These are phyloP conservation scores for Acanthamoeba lenticulata DNA, from an alignment of 208 protist species.

Conservation along the genomic window DNA sequence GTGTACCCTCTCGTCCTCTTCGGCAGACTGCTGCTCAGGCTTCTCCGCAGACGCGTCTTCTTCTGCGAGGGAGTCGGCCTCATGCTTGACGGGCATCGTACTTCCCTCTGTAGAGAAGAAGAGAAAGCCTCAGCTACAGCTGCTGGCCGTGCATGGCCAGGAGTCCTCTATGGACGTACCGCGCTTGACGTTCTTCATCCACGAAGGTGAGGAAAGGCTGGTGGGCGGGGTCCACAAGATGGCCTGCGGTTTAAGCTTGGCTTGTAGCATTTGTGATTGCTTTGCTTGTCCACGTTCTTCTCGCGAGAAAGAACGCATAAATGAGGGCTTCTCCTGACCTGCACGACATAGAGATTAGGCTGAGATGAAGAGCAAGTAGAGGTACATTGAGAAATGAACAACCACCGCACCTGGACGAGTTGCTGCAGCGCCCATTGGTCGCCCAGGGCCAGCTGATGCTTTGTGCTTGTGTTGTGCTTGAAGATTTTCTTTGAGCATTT, in stretches of 20 bases:
- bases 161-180: neutral
- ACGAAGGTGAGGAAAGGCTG: neutral
- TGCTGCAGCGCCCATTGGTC: neutral
- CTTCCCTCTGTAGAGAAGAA: neutral
- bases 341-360: too few relatives aligned
- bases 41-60: neutral
- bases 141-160: neutral
- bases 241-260: constrained; percentile 11
- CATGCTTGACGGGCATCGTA: neutral
- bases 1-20: neutral
- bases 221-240: neutral
- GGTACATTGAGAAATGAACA: neutral
- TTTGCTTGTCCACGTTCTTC: constrained; percentile 6
- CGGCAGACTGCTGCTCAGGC: neutral
- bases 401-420: neutral
- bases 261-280: neutral
- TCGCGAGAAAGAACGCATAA: constrained; percentile 37
- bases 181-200: constrained; percentile 18
- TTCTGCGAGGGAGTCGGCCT: neutral
- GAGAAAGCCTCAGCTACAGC: neutral
- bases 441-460: neutral
- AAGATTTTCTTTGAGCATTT: constrained; percentile 55
- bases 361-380: neutral
- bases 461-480: neutral
- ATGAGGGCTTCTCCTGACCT: constrained; percentile 38